Percentiles rank a stretch among this genome's conserved stretches.
These are phyloP conservation scores for Pseudocercospora musae DNA, from an alignment of 2,329 filamentous ascomycete genomes.

Conservation along the genomic window DNA sequence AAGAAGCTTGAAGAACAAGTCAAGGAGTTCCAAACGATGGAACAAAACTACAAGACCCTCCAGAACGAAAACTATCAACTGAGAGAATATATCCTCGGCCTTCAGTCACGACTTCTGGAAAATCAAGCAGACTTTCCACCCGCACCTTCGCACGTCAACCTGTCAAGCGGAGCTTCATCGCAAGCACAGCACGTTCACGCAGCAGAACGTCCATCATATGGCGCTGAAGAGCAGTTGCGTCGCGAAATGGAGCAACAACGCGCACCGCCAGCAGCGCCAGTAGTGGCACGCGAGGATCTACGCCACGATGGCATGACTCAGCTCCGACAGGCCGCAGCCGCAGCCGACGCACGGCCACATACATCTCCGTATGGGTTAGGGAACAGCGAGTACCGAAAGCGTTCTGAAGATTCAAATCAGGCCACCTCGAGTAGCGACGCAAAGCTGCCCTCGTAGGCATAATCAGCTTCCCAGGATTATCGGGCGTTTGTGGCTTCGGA, in stretches of 20 bases:
- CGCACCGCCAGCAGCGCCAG: conserved; percentile 19
- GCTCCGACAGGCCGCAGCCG: conserved; percentile 27
- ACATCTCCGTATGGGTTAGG: conserved; percentile 30
- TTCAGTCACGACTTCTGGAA: conserved; percentile 84
- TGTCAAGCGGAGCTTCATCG: conserved; percentile 42
- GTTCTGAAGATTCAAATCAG: not conserved
- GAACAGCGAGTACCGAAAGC: conserved; percentile 18
- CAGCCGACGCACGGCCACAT: conserved; percentile 22
- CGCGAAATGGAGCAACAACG: conserved; percentile 23
- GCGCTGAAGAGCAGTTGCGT: conserved; percentile 23
- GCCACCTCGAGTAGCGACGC: conserved; percentile 5
- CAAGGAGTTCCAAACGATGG: conserved; percentile 71
- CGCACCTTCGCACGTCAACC: conserved; percentile 74
- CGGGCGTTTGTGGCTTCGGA: not conserved
- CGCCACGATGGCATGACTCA: conserved; percentile 26
- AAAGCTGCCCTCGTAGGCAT: conserved; percentile 13
- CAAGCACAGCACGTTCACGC: conserved; percentile 33
- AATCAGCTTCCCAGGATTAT: not conserved
- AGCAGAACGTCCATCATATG: conserved; percentile 18
- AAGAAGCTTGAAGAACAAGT: conserved; percentile 96
- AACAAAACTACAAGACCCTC: conserved; percentile 72
- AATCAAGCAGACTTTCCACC: conserved; percentile 79
- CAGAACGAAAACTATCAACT: conserved; percentile 87
- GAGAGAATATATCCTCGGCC: conserved; percentile 85
- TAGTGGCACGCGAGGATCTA: conserved; percentile 21